phyloP scores from a whole-genome alignment of 192 early-diverging fungal genomes.

The Backusella westeae region DNA sequence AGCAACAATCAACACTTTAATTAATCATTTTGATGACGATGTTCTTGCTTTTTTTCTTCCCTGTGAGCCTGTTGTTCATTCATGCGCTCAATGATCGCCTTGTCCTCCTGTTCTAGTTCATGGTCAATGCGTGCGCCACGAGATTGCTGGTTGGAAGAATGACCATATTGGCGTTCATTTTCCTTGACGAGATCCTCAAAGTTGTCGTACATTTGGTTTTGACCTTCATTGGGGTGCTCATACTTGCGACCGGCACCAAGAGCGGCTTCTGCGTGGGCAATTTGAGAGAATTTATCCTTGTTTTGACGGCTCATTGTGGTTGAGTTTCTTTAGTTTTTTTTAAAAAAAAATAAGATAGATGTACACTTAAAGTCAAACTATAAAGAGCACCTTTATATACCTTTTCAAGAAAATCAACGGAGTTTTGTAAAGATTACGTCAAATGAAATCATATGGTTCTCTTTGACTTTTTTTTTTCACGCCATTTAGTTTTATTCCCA shows the following conservation, averaged over 20 bases:
- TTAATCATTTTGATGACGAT: conserved; percentile 2
- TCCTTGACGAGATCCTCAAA: conserved; percentile 13
- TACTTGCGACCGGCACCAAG: conserved; percentile 16
- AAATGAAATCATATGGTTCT: not conserved
- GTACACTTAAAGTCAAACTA: not conserved
- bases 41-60: not conserved
- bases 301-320: not conserved
- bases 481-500: not conserved
- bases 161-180: not conserved
- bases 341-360: not conserved
- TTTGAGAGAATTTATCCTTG: not conserved
- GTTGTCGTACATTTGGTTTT: conserved; percentile 20
- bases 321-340: not conserved
- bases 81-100: conserved; percentile 9
- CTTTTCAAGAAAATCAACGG: not conserved
- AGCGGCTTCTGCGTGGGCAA: conserved; percentile 24
- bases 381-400: not conserved
- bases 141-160: conserved; percentile 1
- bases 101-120: conserved; percentile 18
- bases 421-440: not conserved
- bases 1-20: not conserved
- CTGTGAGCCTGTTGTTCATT: not conserved
- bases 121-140: conserved; percentile 15
- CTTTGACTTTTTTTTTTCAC: not conserved
- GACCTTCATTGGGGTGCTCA: conserved; percentile 20